These are phyloP conservation scores for Blastobotrys niveus DNA, from an alignment of 1,139 yeast genomes.

Conservation along the genomic window DNA sequence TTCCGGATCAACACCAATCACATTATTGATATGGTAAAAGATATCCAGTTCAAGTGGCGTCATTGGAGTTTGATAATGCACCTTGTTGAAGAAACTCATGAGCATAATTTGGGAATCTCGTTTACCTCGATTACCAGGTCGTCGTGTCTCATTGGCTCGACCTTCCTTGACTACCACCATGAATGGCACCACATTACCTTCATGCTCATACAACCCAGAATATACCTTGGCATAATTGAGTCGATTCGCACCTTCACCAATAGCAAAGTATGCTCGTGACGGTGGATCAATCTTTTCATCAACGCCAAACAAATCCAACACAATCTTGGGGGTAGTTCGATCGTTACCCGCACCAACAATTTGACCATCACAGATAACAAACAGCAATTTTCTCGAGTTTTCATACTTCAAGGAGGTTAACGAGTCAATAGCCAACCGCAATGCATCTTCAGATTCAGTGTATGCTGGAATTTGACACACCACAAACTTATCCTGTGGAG, in stretches of 20 bases:
- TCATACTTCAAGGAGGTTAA: constrained; percentile 37
- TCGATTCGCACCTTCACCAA: constrained; percentile 38
- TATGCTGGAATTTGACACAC: constrained; percentile 41
- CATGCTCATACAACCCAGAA: constrained; percentile 38
- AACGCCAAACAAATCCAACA: constrained; percentile 38
- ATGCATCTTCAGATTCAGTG: constrained; percentile 39
- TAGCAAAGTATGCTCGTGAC: constrained; percentile 35
- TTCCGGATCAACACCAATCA: constrained; percentile 41
- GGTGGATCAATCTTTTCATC: constrained; percentile 37
- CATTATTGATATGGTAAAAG: constrained; percentile 39
- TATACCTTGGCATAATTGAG: constrained; percentile 39
- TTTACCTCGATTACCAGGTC: constrained; percentile 42
- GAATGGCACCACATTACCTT: constrained; percentile 39
- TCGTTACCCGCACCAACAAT: constrained; percentile 41
- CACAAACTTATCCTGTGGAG: constrained; percentile 37
- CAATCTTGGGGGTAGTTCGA: constrained; percentile 38
- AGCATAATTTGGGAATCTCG: constrained; percentile 40
- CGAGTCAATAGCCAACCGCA: constrained; percentile 40
- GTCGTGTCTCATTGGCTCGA: constrained; percentile 31
- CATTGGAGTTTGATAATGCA: constrained; percentile 39
- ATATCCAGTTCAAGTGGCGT: constrained; percentile 38
- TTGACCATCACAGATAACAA: constrained; percentile 40
- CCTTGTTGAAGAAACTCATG: constrained; percentile 39
- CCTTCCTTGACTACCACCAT: constrained; percentile 40
- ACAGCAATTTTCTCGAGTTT: constrained; percentile 36